These are phyloP conservation scores for Helicocarpus griseus DNA, from an alignment of 2,329 filamentous ascomycete species.

Conservation along the genomic window DNA sequence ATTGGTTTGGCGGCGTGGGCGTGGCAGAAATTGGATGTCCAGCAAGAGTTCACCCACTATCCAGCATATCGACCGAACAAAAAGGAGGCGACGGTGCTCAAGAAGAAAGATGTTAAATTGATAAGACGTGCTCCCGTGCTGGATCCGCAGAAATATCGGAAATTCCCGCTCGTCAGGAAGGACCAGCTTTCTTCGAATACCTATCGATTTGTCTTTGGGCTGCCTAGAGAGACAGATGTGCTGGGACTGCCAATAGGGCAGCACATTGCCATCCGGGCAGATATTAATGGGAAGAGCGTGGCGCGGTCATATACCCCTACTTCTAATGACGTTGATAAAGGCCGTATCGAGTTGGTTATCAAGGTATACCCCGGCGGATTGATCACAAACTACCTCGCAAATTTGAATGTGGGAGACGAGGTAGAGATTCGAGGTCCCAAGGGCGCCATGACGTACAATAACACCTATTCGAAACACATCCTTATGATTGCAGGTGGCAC, in stretches of 20 bases:
- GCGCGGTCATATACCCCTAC: slow-evolving; percentile 86
- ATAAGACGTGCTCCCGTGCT: too few relatives aligned
- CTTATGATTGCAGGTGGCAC: slow-evolving; percentile 97
- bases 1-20: too few relatives aligned
- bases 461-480: slow-evolving; percentile 43
- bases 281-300: slow-evolving; percentile 73
- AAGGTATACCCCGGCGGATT: slow-evolving; percentile 96
- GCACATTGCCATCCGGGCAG: slow-evolving; percentile 90
- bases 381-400: slow-evolving; percentile 86
- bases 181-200: slow-evolving; percentile 39
- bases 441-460: slow-evolving; percentile 91
- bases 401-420: slow-evolving; percentile 67
- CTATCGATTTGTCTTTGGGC: slow-evolving; percentile 72
- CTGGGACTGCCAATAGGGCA: slow-evolving; percentile 95
- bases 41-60: too few relatives aligned
- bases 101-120: too few relatives aligned
- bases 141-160: background rate
- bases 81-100: too few relatives aligned
- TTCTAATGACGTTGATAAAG: slow-evolving; percentile 76
- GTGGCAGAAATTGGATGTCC: too few relatives aligned
- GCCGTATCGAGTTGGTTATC: slow-evolving; percentile 91
- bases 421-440: slow-evolving; percentile 90
- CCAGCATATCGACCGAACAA: too few relatives aligned
- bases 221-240: slow-evolving; percentile 66
- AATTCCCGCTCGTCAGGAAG: slow-evolving; percentile 4